These are phyloP conservation scores for Xylaria nigripes DNA, from an alignment of 495 filamentous ascomycete genomes.

Conservation along the genomic window DNA sequence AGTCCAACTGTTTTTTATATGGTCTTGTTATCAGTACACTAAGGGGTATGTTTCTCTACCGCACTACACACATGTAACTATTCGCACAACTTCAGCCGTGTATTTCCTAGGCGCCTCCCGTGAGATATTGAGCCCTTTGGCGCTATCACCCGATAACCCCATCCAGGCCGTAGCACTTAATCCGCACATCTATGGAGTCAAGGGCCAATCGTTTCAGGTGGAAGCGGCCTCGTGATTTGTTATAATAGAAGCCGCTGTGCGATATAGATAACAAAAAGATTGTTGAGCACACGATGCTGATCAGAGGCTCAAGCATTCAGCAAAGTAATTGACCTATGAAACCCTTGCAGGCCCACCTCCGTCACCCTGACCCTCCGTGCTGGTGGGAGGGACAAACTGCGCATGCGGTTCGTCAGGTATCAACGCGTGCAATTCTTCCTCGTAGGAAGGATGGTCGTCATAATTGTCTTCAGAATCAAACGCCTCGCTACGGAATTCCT, in stretches of 20 bases:
- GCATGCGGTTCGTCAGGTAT: background rate
- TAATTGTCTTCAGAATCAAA: slow-evolving; percentile 20
- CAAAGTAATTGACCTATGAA: background rate
- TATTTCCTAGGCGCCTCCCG: too few species aligned
- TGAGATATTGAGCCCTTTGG: too few species aligned
- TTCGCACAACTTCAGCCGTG: background rate
- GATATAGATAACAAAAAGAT: background rate
- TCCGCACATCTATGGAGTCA: background rate
- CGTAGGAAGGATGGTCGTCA: slow-evolving; percentile 11
- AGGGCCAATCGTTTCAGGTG: background rate
- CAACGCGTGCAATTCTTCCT: slow-evolving; percentile 3
- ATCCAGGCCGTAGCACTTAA: background rate
- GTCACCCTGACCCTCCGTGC: background rate
- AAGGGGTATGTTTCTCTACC: background rate
- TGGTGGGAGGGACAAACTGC: background rate
- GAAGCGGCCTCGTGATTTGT: background rate
- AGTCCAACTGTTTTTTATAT: background rate
- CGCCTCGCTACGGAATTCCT: slow-evolving; percentile 22
- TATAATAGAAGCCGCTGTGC: background rate
- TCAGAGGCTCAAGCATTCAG: background rate
- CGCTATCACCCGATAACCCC: too few species aligned
- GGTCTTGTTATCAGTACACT: background rate
- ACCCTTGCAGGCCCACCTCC: background rate
- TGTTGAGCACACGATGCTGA: background rate
- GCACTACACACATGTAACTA: background rate